These are phyloP conservation scores for Arthrobotrys sinensis DNA, from an alignment of 2,329 filamentous ascomycete species.

Conservation along the genomic window DNA sequence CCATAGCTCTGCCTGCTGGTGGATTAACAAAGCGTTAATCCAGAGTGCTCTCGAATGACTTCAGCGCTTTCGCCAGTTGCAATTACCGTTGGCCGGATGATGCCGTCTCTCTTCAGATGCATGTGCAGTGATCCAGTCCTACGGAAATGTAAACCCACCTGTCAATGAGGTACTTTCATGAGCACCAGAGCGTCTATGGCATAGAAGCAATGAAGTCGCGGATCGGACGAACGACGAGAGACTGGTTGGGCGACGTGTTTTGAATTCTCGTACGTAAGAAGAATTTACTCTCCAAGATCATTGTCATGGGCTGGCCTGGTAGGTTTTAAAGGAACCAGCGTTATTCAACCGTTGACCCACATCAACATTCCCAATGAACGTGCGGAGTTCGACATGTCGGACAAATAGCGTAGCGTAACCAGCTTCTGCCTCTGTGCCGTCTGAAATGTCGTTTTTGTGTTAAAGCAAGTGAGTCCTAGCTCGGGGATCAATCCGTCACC, in stretches of 20 bases:
- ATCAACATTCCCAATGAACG: constrained; percentile 8
- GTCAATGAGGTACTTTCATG: not conserved
- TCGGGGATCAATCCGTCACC: not conserved
- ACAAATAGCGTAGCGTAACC: constrained; percentile 41
- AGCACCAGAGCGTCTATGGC: too few species aligned
- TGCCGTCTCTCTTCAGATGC: not conserved
- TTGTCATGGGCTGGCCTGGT: constrained; percentile 25
- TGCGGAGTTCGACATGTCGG: constrained; percentile 34
- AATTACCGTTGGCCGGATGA: not conserved
- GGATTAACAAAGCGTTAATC: constrained; percentile 28
- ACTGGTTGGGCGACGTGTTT: constrained; percentile 26
- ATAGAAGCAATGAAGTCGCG: not conserved
- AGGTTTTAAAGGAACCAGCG: constrained; percentile 40
- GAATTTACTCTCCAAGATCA: constrained; percentile 11
- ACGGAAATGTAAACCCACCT: not conserved
- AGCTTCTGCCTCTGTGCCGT: constrained; percentile 19
- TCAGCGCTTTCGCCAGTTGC: not conserved
- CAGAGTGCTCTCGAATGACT: constrained; percentile 3
- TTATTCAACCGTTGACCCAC: constrained; percentile 25
- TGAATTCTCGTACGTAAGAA: constrained; percentile 55
- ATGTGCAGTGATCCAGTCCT: not conserved
- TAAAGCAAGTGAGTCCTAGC: not conserved
- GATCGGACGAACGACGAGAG: not conserved
- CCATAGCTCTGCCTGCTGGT: not conserved
- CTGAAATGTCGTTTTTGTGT: constrained; percentile 26